These are phyloP conservation scores for Pichia terricola DNA, from an alignment of 1,139 yeast genomes.

Conservation along the genomic window DNA sequence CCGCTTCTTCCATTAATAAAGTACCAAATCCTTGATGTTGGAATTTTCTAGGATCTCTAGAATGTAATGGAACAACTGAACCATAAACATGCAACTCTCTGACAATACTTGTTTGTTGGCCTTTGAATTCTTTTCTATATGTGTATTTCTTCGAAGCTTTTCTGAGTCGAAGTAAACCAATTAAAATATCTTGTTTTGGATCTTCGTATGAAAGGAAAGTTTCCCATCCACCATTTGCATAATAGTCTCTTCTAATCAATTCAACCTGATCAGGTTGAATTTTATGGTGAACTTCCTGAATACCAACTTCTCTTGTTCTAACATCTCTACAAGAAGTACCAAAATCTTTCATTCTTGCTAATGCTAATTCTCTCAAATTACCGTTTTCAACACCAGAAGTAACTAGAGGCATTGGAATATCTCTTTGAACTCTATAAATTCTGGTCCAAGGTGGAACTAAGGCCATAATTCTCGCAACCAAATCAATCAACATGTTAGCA, in stretches of 20 bases:
- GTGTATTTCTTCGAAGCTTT: slow-evolving; percentile 86
- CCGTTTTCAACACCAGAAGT: slow-evolving; percentile 98
- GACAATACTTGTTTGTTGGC: slow-evolving; percentile 83
- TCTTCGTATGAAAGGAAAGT: slow-evolving; percentile 94
- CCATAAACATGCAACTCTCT: slow-evolving; percentile 97
- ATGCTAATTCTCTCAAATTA: slow-evolving; percentile 85
- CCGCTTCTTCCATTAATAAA: slow-evolving; percentile 95
- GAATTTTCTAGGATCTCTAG: slow-evolving; percentile 95
- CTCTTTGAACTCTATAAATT: slow-evolving; percentile 96
- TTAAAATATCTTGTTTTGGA: slow-evolving; percentile 90
- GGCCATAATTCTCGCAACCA: slow-evolving; percentile 91
- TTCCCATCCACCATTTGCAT: slow-evolving; percentile 99
- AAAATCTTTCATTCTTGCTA: slow-evolving; percentile 96
- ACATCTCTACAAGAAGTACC: slow-evolving; percentile 96
- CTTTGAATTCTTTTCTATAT: slow-evolving; percentile 76
- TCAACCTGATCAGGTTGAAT: slow-evolving; percentile 97
- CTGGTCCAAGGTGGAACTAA: slow-evolving; percentile 99
- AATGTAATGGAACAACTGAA: slow-evolving; percentile 91
- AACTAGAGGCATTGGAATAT: slow-evolving; percentile 98
- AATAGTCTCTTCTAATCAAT: slow-evolving; percentile 86
- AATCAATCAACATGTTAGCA: slow-evolving; percentile 87
- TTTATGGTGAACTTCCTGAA: slow-evolving; percentile 95
- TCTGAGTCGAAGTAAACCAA: slow-evolving; percentile 81
- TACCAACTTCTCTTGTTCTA: slow-evolving; percentile 98
- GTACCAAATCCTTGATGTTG: slow-evolving; percentile 99